phyloP scores from a whole-genome alignment of 257 asterid genomes.

The Solanum appendiculatum region DNA sequence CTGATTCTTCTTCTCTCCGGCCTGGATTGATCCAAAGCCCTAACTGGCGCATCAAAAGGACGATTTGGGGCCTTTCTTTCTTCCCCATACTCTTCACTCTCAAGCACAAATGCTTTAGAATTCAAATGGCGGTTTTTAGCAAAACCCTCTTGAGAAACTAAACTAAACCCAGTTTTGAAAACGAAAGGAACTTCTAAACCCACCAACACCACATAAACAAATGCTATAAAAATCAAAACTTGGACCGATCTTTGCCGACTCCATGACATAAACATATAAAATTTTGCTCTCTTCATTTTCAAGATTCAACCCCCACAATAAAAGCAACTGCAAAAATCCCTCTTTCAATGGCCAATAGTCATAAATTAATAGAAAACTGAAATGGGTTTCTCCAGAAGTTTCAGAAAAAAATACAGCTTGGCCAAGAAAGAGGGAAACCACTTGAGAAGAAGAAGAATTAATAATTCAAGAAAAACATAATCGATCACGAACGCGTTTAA shows the following conservation, averaged over 20 bases:
- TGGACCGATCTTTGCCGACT: conserved; percentile 59
- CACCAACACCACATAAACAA: conserved; percentile 53
- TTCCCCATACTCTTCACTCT: conserved; percentile 57
- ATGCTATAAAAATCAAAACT: conserved; percentile 38
- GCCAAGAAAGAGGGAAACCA: background rate
- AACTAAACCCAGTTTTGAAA: conserved; percentile 38
- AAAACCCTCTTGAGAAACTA: conserved; percentile 29
- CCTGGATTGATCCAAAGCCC: conserved; percentile 18
- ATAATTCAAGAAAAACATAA: background rate
- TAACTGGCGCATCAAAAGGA: conserved; percentile 38
- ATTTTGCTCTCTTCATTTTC: conserved; percentile 54
- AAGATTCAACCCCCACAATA: background rate
- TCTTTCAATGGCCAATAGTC: background rate
- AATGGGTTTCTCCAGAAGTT: background rate
- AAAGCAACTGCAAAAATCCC: background rate
- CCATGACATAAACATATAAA: conserved; percentile 41
- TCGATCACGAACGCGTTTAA: background rate
- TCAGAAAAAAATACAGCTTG: background rate
- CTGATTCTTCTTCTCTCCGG: conserved; percentile 30
- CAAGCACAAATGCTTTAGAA: conserved; percentile 33
- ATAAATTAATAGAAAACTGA: background rate
- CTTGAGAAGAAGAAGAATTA: background rate
- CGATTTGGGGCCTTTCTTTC: conserved; percentile 56
- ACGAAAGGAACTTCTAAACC: conserved; percentile 74
- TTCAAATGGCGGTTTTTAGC: conserved; percentile 28